Percentiles rank a stretch among this genome's conserved stretches.
These are phyloP conservation scores for Termitomyces sp. DNA, from an alignment of 768 basidiomycete genomes.

Conservation along the genomic window DNA sequence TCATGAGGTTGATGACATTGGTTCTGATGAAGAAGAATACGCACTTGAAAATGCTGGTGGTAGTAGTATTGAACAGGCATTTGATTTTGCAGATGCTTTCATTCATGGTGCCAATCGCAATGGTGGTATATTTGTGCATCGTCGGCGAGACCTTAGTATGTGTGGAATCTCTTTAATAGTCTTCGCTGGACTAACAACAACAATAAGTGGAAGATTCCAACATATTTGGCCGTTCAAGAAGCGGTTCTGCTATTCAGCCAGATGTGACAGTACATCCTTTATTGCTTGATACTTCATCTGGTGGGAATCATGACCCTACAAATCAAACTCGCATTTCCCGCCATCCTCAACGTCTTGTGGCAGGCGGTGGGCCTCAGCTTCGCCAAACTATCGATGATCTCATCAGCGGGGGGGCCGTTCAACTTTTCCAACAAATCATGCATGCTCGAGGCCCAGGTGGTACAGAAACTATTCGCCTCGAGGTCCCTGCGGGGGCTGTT, in stretches of 20 bases:
- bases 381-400: slow-evolving; percentile 77
- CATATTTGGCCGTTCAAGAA: slow-evolving; percentile 57
- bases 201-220: slow-evolving; percentile 44
- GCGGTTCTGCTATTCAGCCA: slow-evolving; percentile 42
- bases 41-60: slow-evolving; percentile 26
- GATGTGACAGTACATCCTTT: slow-evolving; percentile 81
- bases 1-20: slow-evolving; percentile 54
- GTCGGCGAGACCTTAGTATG: slow-evolving; percentile 50
- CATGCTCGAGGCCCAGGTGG: slow-evolving; percentile 47
- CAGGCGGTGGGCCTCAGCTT: slow-evolving; percentile 49
- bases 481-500: slow-evolving; percentile 62
- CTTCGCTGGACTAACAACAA: slow-evolving; percentile 3
- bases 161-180: slow-evolving; percentile 7
- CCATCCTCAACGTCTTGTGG: slow-evolving; percentile 50
- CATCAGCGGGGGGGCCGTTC: slow-evolving; percentile 74
- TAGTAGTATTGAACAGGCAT: slow-evolving; percentile 41
- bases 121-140: slow-evolving; percentile 41
- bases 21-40: slow-evolving; percentile 57
- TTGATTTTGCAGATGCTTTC: slow-evolving; percentile 50
- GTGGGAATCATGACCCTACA: slow-evolving; percentile 36
- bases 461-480: slow-evolving; percentile 69
- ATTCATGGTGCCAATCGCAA: slow-evolving; percentile 37
- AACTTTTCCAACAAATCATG: slow-evolving; percentile 81
- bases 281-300: slow-evolving; percentile 55
- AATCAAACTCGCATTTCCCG: slow-evolving; percentile 44